Conservation (phyloP, 257 asterid genomes). For the Plantago ovata region DNA sequence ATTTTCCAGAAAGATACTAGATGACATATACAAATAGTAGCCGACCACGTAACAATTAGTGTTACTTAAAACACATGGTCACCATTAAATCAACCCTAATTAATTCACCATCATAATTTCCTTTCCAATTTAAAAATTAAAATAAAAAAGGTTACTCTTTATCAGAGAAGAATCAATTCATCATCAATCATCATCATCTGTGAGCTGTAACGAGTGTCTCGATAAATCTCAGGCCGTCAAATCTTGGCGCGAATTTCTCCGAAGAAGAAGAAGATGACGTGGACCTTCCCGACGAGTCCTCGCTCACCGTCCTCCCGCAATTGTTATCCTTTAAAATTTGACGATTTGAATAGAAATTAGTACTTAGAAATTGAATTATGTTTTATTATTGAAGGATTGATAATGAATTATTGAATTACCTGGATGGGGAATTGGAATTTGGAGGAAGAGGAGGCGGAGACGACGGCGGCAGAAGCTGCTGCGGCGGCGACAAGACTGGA, state of each 20-base stretch:
- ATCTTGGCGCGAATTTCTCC: constrained; percentile 70
- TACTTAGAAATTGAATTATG: neutral
- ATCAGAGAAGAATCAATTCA: no score
- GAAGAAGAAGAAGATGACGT: constrained; percentile 32
- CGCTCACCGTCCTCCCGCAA: constrained; percentile 24
- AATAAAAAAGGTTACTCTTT: no score
- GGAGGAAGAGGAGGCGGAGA: constrained; percentile 6
- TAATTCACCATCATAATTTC: no score
- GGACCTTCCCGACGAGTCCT: constrained; percentile 25
- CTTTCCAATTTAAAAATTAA: no score
- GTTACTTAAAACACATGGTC: no score
- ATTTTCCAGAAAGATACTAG: no score
- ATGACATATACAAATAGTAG: no score
- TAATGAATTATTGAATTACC: neutral
- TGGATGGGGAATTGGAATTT: neutral
- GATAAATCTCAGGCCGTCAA: constrained; percentile 76
- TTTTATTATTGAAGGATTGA: neutral
- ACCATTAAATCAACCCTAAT: no score
- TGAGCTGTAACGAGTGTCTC: constrained; percentile 80
- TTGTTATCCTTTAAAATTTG: constrained; percentile 21
- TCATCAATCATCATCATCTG: no score
- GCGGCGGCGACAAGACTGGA: neutral
- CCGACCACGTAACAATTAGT: no score
- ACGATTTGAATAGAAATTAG: neutral
- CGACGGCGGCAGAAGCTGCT: neutral